A percentile compares a stretch with the other conserved stretches of the same genome.
These are phyloP conservation scores for Candida silvicultrix DNA, from an alignment of 805 yeast species.

Conservation along the genomic window DNA sequence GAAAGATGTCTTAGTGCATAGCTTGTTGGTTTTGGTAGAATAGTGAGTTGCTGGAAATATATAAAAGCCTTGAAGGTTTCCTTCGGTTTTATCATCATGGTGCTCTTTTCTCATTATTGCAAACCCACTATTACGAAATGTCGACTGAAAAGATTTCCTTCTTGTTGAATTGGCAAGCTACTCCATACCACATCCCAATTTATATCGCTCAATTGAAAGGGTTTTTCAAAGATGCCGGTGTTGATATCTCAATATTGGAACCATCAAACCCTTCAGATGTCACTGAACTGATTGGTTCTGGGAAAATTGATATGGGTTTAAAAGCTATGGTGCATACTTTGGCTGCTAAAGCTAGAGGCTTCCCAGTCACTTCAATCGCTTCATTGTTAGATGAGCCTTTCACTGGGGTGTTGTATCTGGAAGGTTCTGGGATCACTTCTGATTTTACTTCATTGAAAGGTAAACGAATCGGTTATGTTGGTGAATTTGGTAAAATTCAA, in stretches of 20 bases:
- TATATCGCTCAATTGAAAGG: slow-evolving; percentile 45
- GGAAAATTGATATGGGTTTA: slow-evolving; percentile 52
- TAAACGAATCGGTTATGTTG: slow-evolving; percentile 49
- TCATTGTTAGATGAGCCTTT: slow-evolving; percentile 52
- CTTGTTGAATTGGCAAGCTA: slow-evolving; percentile 47
- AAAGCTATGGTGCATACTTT: slow-evolving; percentile 57
- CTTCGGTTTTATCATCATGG: background rate
- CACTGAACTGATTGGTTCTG: slow-evolving; percentile 50
- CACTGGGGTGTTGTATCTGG: slow-evolving; percentile 47
- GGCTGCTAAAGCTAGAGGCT: slow-evolving; percentile 55
- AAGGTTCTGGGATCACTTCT: slow-evolving; percentile 42
- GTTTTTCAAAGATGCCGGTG: slow-evolving; percentile 41
- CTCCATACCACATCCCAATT: slow-evolving; percentile 51
- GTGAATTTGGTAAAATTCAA: slow-evolving; percentile 55
- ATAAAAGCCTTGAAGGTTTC: too few species aligned
- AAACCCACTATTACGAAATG: too few species aligned
- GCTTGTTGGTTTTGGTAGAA: too few species aligned
- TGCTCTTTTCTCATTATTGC: too few species aligned
- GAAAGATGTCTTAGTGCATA: too few species aligned
- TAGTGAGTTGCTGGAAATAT: too few species aligned
- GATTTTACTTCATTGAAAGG: slow-evolving; percentile 49
- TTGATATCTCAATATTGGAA: slow-evolving; percentile 46
- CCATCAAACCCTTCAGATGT: slow-evolving; percentile 55
- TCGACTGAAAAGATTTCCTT: slow-evolving; percentile 44
- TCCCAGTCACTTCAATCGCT: slow-evolving; percentile 49